Evolutionary conservation across 768 basidiomycete genomes (phyloP).

Genomic region (Pleurotus eryngii): DNA sequence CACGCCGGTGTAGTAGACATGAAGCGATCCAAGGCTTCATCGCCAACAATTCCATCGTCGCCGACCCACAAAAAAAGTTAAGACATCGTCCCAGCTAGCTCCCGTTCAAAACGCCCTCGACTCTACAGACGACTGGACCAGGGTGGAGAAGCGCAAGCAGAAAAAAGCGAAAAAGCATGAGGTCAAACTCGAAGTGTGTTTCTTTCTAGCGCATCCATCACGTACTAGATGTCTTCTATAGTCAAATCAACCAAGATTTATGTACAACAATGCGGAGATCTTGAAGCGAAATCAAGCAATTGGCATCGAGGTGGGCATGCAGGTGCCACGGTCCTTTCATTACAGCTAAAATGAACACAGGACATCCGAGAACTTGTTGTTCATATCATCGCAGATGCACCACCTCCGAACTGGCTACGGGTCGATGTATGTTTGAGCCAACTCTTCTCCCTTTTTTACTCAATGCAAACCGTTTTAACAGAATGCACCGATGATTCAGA

Average conservation of each 20-base stretch:
- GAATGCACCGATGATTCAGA: constrained; percentile 73
- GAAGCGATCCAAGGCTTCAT: constrained; percentile 14
- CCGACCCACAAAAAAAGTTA: constrained; percentile 36
- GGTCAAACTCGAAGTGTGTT: constrained; percentile 56
- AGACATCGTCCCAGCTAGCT: constrained; percentile 18
- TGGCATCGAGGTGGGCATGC: constrained; percentile 61
- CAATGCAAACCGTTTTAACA: constrained; percentile 23
- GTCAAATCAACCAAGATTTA: constrained; percentile 62
- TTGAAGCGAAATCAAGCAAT: constrained; percentile 68
- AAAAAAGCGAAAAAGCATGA: constrained; percentile 65
- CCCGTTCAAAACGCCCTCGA: constrained; percentile 13
- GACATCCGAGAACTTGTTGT: constrained; percentile 86
- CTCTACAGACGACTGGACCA: constrained; percentile 52
- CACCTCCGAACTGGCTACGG: constrained; percentile 84
- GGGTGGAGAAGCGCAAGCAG: constrained; percentile 67
- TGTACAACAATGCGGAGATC: constrained; percentile 80
- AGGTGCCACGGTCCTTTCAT: no score
- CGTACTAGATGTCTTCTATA: constrained; percentile 2
- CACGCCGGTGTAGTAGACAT: not conserved
- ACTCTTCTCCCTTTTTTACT: not conserved
- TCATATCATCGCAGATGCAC: constrained; percentile 77
- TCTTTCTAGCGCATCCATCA: constrained; percentile 10
- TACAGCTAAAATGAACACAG: constrained; percentile 32
- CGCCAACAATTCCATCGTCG: constrained; percentile 11
- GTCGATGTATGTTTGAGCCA: constrained; percentile 57